phyloP scores from a whole-genome alignment of 257 asterid genomes.

The Scutellaria barbata region DNA sequence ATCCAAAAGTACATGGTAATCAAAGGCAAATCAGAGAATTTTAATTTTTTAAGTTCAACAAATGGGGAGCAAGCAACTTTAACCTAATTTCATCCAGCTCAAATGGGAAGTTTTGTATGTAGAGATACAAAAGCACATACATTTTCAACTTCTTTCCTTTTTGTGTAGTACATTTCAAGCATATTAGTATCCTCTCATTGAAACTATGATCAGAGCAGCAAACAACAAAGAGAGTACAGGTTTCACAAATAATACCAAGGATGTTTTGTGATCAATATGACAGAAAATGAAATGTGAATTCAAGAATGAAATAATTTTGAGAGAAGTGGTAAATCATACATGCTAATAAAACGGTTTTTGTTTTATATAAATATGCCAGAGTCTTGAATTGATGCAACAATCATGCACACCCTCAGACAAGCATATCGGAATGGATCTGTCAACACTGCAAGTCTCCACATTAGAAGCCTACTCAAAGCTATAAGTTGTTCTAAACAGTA shows the following conservation, averaged over 20 bases:
- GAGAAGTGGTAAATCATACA: not conserved
- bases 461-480: not conserved
- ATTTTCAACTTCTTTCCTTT: not conserved
- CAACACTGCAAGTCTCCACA: slow-evolving; percentile 9
- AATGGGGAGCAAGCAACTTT: not conserved
- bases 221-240: not conserved
- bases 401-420: not conserved
- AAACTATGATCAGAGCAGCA: not conserved
- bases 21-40: not conserved
- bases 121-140: not conserved
- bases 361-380: not conserved
- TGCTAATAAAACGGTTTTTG: not conserved
- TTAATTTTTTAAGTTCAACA: not conserved
- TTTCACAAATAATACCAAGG: not conserved
- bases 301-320: not conserved
- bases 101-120: not conserved
- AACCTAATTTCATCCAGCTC: not conserved
- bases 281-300: not conserved
- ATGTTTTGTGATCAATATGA: not conserved
- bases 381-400: not conserved
- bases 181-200: not conserved
- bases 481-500: not conserved
- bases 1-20: not conserved
- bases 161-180: not conserved
- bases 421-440: slow-evolving; percentile 9